Percentiles rank a stretch among this genome's conserved stretches.
Evolutionary conservation across 306 rosid species (phyloP).

Genomic region (Hippophae gyantsensis): DNA sequence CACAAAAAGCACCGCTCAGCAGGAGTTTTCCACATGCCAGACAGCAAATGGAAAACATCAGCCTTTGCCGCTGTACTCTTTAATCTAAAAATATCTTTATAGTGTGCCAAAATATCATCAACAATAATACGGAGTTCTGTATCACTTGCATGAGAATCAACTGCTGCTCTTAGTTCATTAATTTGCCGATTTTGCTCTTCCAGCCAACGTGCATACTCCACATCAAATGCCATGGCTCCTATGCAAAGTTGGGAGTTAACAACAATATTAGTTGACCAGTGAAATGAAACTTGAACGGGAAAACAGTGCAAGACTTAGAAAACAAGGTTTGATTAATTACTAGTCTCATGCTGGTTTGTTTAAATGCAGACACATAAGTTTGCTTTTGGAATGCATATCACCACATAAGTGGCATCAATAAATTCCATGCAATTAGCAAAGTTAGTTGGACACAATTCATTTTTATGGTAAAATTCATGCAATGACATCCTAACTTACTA

Average conservation of each 20-base stretch:
- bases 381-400: background rate
- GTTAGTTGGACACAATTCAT: background rate
- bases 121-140: slow-evolving; percentile 88
- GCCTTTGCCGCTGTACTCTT: slow-evolving; percentile 83
- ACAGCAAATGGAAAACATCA: slow-evolving; percentile 90
- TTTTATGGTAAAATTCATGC: background rate
- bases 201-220: slow-evolving; percentile 85
- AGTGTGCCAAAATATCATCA: slow-evolving; percentile 71
- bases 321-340: background rate
- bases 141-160: slow-evolving; percentile 90
- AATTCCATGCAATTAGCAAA: background rate
- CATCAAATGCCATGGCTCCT: slow-evolving; percentile 96
- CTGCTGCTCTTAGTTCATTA: slow-evolving; percentile 90
- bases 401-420: background rate
- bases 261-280: slow-evolving; percentile 15
- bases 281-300: slow-evolving; percentile 7
- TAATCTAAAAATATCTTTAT: slow-evolving; percentile 77
- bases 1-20: slow-evolving; percentile 94
- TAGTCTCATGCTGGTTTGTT: no score
- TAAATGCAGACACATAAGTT: background rate
- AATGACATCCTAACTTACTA: background rate
- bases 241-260: slow-evolving; percentile 22
- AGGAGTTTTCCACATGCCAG: slow-evolving; percentile 99
- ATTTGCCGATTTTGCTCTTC: slow-evolving; percentile 87
- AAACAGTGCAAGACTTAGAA: slow-evolving; percentile 4